Base-by-base conservation (phyloP, 305 asterid species). In the Solanum chacoense region DNA sequence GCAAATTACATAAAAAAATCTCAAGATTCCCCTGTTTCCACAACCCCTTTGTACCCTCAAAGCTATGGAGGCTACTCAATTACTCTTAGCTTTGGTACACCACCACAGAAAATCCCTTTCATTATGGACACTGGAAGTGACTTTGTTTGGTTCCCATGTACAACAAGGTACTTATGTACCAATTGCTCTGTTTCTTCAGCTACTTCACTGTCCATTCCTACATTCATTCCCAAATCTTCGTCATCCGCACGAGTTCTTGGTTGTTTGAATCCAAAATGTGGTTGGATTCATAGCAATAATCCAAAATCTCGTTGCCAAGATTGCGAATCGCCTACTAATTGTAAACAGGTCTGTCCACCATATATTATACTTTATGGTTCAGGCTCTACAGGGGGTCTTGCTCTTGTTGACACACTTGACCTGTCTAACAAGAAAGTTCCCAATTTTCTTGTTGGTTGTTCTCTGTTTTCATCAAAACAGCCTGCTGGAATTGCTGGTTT, bases 401-500 rank as follows among this genome's bases (percentile, higher is more conserved):
- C 98, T 11, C 92, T 96, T 89, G 90, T 91, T 7, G 99, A 97
- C 63, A 94, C 97, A 2, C 94, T 96, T 24, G 94, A 65, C 80
- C 77, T 94, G 87, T 92, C 93, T 2, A 81, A 89, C 85, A 87
- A 90, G 90, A 91, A 92, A 87, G 84, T 93, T 2, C 75, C 83
- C 0, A 90, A 91, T 84, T 96, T 97, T 90, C 91, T 96, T 0
- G 93, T 97, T 63, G 99, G 99, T 0, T 97, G 99, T 91, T 96
- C 98, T 2, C 87, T 95, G 28, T 94, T 94, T 89, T 94, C 99
- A 6, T 92, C 96, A 0, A 89, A 93, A 74, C 95, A 92, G 45
- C 99, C 98, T 3, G 96, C 98, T 1, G 99, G 99, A 20, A 91
- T 96, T 26, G 98, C 96, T 22, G 98, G 99, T 4, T 96, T 96